These are phyloP conservation scores for Colletotrichum paranaense DNA, from an alignment of 2,329 filamentous ascomycete species.

Conservation along the genomic window DNA sequence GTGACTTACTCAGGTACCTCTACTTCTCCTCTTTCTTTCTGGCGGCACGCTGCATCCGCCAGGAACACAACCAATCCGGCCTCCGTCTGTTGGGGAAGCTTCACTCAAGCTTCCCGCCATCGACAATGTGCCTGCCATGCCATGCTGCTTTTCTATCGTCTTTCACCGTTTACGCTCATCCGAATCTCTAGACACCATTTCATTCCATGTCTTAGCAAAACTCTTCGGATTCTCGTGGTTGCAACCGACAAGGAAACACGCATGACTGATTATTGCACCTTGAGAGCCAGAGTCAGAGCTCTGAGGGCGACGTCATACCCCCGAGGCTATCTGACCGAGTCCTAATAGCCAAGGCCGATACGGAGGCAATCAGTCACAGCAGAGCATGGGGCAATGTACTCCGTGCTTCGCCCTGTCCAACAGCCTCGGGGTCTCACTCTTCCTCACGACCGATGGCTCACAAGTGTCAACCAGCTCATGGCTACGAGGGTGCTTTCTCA, in stretches of 20 bases:
- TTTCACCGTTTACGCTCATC: background rate
- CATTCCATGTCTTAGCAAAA: background rate
- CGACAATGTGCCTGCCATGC: background rate
- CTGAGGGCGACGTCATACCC: constrained; percentile 27
- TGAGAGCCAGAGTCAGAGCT: constrained; percentile 9
- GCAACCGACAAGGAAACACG: background rate
- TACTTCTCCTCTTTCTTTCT: background rate
- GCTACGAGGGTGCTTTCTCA: background rate
- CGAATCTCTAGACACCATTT: background rate
- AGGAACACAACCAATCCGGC: background rate
- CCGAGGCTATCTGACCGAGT: background rate
- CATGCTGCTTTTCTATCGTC: background rate
- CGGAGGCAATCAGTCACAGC: constrained; percentile 2
- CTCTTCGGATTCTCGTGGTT: background rate
- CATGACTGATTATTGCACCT: background rate
- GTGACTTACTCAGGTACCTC: background rate
- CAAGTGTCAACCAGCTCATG: background rate
- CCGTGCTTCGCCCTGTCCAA: background rate
- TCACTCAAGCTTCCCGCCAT: background rate
- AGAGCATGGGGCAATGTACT: constrained; percentile 1
- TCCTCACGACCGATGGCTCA: background rate
- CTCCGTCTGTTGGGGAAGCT: background rate
- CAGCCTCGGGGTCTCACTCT: constrained; percentile 4
- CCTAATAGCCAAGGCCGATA: constrained; percentile 20
- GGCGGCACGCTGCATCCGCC: background rate